phyloP scores from a whole-genome alignment of 345 rosid species.

The Syzygium aqueum region DNA sequence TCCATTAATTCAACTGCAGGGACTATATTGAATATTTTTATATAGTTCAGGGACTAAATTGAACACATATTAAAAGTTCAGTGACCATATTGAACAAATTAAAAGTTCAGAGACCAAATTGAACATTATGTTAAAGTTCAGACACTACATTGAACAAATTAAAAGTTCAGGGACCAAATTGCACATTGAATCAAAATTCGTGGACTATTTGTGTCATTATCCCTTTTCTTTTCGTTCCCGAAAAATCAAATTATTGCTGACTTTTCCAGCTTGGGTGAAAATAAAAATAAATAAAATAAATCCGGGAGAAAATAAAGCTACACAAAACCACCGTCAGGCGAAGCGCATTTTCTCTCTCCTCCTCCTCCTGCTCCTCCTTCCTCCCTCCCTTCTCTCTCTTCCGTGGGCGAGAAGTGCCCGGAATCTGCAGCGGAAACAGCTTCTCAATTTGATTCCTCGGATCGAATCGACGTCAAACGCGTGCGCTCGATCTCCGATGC shows the following conservation, averaged over 20 bases:
- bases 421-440: neutral
- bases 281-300: neutral
- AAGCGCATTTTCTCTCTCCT: slow-evolving; percentile 19
- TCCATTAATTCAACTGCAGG: too few relatives aligned
- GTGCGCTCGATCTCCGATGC: slow-evolving; percentile 43
- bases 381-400: neutral
- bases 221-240: neutral
- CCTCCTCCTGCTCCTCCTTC: neutral
- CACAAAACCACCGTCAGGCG: neutral
- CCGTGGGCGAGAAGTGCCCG: slow-evolving; percentile 7
- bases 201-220: too few relatives aligned
- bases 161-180: too few relatives aligned
- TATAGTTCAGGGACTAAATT: too few relatives aligned
- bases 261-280: slow-evolving; percentile 3
- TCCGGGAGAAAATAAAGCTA: neutral
- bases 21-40: too few relatives aligned
- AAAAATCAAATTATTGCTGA: neutral
- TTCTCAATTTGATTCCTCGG: neutral
- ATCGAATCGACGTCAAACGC: neutral
- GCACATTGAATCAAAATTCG: too few relatives aligned
- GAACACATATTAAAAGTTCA: too few relatives aligned
- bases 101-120: too few relatives aligned
- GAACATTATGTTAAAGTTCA: too few relatives aligned
- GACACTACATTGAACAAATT: too few relatives aligned
- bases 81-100: too few relatives aligned